Conservation (phyloP, 768 basidiomycete genomes). For the Pleurotus salmoneostramineus region DNA sequence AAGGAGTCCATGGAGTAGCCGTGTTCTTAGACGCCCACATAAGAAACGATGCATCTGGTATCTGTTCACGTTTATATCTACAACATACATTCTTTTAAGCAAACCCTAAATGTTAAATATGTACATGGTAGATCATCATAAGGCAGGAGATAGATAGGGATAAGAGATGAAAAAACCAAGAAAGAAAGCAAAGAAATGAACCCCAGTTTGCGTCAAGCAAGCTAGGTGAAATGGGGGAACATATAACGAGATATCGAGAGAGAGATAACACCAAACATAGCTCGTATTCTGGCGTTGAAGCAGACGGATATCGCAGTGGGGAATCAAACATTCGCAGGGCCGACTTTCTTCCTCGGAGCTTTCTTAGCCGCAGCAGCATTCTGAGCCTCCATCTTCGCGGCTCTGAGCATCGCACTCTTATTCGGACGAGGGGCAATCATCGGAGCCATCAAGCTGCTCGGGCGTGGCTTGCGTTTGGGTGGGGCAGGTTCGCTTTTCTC, state of each 20-base stretch:
- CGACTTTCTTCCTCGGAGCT: conserved; percentile 21
- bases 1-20: not conserved
- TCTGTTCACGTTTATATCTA: not conserved
- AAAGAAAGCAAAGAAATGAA: not conserved
- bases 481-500: conserved; percentile 10
- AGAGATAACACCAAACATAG: not conserved
- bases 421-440: conserved; percentile 68
- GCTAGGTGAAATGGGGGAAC: not conserved
- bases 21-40: no score
- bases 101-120: not conserved
- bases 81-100: not conserved
- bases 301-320: not conserved
- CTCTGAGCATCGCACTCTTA: conserved; percentile 67
- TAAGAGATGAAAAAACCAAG: not conserved
- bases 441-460: conserved; percentile 55
- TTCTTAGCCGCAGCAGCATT: conserved; percentile 38
- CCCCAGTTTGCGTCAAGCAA: not conserved
- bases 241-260: conserved; percentile 4
- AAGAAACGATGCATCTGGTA: no score
- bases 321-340: conserved; percentile 30
- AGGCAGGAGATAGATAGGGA: no score
- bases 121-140: no score
- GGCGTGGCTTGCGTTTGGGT: conserved; percentile 42
- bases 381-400: conserved; percentile 62
- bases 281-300: not conserved